Evolutionary conservation across 768 basidiomycete genomes (phyloP).

Genomic region (Rhodotorula graminis): DNA sequence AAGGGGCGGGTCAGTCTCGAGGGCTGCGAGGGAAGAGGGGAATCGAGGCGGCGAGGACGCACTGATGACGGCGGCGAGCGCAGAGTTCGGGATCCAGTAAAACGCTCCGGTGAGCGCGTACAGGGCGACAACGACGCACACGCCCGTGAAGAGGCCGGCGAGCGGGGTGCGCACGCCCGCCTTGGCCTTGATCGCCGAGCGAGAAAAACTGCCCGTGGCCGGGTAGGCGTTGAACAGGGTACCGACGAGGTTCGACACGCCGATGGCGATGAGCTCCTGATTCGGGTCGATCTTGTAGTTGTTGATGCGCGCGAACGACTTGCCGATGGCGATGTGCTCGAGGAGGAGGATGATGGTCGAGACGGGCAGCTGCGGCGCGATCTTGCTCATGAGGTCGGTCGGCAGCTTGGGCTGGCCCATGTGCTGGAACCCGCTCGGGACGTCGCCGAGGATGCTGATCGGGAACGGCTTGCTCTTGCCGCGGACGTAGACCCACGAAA

Average conservation of each 20-base stretch:
- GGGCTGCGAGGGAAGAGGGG: too few relatives aligned
- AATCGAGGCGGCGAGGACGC: neutral
- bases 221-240: constrained; percentile 88
- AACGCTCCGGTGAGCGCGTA: constrained; percentile 74
- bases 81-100: constrained; percentile 48
- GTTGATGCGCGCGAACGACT: constrained; percentile 83
- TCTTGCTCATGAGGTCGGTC: constrained; percentile 14
- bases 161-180: constrained; percentile 95
- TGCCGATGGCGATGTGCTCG: constrained; percentile 86
- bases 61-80: constrained; percentile 55
- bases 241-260: constrained; percentile 49
- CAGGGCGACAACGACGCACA: constrained; percentile 78
- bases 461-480: constrained; percentile 56
- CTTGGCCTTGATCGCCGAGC: constrained; percentile 92
- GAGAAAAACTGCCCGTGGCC: constrained; percentile 95
- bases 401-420: constrained; percentile 50
- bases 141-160: constrained; percentile 75
- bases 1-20: neutral
- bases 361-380: constrained; percentile 71
- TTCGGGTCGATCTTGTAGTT: constrained; percentile 81
- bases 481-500: constrained; percentile 67
- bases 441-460: constrained; percentile 57
- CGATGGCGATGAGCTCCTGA: constrained; percentile 69
- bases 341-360: constrained; percentile 67
- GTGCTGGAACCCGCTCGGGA: constrained; percentile 63